Evolutionary conservation across 768 basidiomycete species (phyloP).

Genomic region (Pulveroboletus ravenelii): DNA sequence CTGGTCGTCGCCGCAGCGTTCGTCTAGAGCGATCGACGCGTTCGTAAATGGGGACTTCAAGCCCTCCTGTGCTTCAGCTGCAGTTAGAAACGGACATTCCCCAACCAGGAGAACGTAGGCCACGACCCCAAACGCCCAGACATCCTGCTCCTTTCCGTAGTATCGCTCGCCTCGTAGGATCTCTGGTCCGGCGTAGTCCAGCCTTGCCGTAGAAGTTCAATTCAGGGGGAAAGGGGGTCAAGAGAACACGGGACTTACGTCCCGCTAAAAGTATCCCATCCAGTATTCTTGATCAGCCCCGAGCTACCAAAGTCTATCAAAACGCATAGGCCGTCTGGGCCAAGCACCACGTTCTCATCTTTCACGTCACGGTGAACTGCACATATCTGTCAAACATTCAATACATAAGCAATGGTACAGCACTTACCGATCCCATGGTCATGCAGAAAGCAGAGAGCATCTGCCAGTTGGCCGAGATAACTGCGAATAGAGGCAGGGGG

Average conservation of each 20-base stretch:
- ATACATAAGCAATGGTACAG: background rate
- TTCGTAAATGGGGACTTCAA: slow-evolving; percentile 70
- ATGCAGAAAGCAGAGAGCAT: slow-evolving; percentile 87
- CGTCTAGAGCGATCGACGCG: slow-evolving; percentile 72
- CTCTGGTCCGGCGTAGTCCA: slow-evolving; percentile 96
- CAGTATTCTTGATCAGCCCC: slow-evolving; percentile 73
- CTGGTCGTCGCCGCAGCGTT: slow-evolving; percentile 72
- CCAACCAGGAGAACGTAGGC: slow-evolving; percentile 91
- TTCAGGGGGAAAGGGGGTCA: slow-evolving; percentile 4
- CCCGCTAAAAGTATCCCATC: slow-evolving; percentile 91
- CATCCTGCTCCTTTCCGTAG: slow-evolving; percentile 93
- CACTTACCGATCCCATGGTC: slow-evolving; percentile 80
- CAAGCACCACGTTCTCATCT: slow-evolving; percentile 92
- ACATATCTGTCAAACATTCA: slow-evolving; percentile 8
- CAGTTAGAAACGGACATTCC: slow-evolving; percentile 88
- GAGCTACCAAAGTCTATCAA: slow-evolving; percentile 97
- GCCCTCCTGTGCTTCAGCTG: slow-evolving; percentile 86
- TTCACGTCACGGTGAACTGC: slow-evolving; percentile 96
- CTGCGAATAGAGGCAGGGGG: slow-evolving; percentile 68
- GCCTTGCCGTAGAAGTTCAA: slow-evolving; percentile 35
- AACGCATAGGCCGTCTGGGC: slow-evolving; percentile 76
- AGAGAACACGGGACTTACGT: slow-evolving; percentile 54
- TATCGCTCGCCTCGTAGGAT: slow-evolving; percentile 94
- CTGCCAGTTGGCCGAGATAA: slow-evolving; percentile 91
- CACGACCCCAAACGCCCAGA: slow-evolving; percentile 97